These are phyloP conservation scores for Eucommia ulmoides DNA, from an alignment of 257 asterid genomes.

Conservation along the genomic window DNA sequence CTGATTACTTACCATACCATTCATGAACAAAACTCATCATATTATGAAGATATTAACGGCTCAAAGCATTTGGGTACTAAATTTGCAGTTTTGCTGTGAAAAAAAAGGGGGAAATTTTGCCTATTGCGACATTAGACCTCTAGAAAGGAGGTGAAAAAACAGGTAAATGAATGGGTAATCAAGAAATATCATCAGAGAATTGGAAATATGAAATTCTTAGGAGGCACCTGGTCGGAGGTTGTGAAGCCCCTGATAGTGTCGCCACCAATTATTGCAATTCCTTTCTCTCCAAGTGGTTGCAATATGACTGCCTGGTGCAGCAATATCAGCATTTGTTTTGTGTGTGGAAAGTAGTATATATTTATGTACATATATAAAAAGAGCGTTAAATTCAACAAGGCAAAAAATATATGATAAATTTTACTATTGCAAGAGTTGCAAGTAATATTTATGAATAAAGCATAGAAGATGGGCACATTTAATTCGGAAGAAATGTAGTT, in stretches of 20 bases:
- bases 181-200: background rate
- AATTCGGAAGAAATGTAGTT: too few species aligned
- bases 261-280: constrained; percentile 82
- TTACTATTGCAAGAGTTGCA: background rate
- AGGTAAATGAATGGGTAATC: too few species aligned
- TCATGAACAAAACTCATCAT: too few species aligned
- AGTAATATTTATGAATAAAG: background rate
- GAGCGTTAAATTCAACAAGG: background rate
- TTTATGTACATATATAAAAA: background rate
- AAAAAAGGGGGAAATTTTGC: too few species aligned
- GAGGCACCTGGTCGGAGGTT: constrained; percentile 70
- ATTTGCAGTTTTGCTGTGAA: too few species aligned
- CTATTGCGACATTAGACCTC: too few species aligned
- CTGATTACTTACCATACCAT: too few species aligned
- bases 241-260: constrained; percentile 84
- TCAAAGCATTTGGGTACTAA: background rate
- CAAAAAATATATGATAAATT: background rate
- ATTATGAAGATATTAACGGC: too few species aligned
- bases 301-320: constrained; percentile 68
- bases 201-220: background rate
- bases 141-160: too few species aligned
- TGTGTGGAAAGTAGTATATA: background rate
- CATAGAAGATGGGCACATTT: background rate
- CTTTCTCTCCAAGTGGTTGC: constrained; percentile 86
- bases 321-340: constrained; percentile 6